Evolutionary conservation across 2,329 filamentous ascomycete genomes (phyloP).

Genomic region (Claviceps capensis): DNA sequence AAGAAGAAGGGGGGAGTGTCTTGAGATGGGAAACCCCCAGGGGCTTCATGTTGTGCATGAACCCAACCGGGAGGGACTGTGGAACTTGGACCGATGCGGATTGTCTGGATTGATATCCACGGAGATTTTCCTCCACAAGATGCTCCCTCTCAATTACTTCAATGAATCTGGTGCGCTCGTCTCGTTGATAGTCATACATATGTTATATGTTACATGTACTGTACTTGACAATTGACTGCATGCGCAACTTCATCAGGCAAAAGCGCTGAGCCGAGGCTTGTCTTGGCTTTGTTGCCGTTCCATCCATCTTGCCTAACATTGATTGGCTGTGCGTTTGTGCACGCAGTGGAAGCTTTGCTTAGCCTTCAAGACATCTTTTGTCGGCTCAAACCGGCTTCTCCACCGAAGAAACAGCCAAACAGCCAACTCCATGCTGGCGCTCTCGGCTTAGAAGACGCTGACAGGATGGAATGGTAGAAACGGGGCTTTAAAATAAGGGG

Average conservation of each 20-base stretch:
- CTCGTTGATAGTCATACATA: not conserved
- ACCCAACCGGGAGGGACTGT: not conserved
- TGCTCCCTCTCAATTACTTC: not conserved
- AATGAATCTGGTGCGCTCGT: too few species aligned
- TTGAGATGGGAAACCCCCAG: not conserved
- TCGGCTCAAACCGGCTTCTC: too few species aligned
- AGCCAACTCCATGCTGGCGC: too few species aligned
- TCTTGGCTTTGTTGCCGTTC: too few species aligned
- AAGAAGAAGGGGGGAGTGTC: not conserved
- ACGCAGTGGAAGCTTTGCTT: too few species aligned
- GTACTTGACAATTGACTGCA: not conserved
- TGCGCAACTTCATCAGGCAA: too few species aligned
- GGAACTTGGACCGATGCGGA: not conserved
- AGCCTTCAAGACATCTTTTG: too few species aligned
- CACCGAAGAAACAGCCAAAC: too few species aligned
- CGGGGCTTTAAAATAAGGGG: not conserved
- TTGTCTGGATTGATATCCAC: not conserved
- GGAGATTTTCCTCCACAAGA: not conserved
- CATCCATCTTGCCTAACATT: too few species aligned
- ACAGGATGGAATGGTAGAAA: not conserved
- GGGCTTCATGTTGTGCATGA: not conserved
- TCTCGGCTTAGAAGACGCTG: not conserved
- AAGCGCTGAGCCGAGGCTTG: too few species aligned
- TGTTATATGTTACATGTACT: not conserved
- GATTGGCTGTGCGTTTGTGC: too few species aligned